These are phyloP conservation scores for Bipolaris zeicola DNA, from an alignment of 2,329 filamentous ascomycete genomes.

Conservation along the genomic window DNA sequence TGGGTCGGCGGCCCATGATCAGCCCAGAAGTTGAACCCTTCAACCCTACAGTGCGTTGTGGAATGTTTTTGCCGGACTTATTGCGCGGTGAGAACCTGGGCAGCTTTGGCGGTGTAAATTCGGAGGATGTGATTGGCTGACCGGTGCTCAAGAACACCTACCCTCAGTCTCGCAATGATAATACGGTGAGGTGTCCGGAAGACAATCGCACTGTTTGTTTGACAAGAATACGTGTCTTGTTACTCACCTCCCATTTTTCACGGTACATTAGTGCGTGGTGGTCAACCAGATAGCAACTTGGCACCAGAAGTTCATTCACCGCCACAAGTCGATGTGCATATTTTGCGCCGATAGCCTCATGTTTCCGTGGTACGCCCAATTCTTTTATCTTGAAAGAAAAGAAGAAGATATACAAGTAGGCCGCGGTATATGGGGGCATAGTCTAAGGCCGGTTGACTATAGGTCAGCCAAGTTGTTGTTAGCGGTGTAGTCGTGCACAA, in stretches of 20 bases:
- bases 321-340: no score
- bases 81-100: constrained; percentile 15
- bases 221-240: neutral
- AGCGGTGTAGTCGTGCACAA: neutral
- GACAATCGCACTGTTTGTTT: neutral
- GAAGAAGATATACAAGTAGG: neutral
- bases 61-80: constrained; percentile 18
- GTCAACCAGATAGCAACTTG: neutral
- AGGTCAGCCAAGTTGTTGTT: neutral
- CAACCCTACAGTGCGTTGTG: constrained; percentile 10
- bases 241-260: neutral
- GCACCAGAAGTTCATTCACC: neutral
- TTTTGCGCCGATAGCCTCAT: neutral
- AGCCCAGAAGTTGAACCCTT: constrained; percentile 12
- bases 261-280: neutral
- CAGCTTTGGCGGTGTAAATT: constrained; percentile 4
- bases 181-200: neutral
- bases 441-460: neutral
- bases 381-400: neutral
- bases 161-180: neutral
- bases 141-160: neutral
- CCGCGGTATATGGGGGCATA: neutral
- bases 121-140: neutral
- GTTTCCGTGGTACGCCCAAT: neutral
- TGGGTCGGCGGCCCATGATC: constrained; percentile 80